Evolutionary conservation across 2,329 filamentous ascomycete species (phyloP).

Genomic region (Clarireedia homoeocarpa): DNA sequence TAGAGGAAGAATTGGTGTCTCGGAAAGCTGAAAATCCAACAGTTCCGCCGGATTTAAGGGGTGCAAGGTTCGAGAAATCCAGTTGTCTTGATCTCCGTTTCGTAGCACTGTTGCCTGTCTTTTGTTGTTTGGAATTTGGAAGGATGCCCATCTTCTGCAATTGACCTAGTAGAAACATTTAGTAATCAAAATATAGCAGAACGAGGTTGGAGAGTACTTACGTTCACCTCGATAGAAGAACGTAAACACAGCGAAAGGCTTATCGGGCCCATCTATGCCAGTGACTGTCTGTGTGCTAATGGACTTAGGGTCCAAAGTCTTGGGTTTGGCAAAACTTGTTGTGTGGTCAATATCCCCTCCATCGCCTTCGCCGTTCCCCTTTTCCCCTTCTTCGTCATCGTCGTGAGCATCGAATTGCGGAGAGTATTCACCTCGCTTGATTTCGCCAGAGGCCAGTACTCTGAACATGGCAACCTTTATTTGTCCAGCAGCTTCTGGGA

Average conservation of each 20-base stretch:
- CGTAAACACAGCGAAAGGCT: slow-evolving; percentile 93
- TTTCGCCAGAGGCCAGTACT: slow-evolving; percentile 89
- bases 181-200: slow-evolving; percentile 12
- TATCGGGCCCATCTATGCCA: slow-evolving; percentile 90
- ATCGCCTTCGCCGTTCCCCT: slow-evolving; percentile 40
- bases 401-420: slow-evolving; percentile 97
- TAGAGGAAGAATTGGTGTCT: slow-evolving; percentile 52
- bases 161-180: slow-evolving; percentile 54
- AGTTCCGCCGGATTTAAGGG: slow-evolving; percentile 77
- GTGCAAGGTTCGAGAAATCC: slow-evolving; percentile 78
- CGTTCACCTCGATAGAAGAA: slow-evolving; percentile 96
- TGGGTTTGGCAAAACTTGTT: slow-evolving; percentile 94
- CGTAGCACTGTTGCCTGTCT: slow-evolving; percentile 50
- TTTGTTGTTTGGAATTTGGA: slow-evolving; percentile 53
- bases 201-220: slow-evolving; percentile 42
- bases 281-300: slow-evolving; percentile 99
- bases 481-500: slow-evolving; percentile 89
- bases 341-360: slow-evolving; percentile 91
- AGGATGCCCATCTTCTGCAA: slow-evolving; percentile 93
- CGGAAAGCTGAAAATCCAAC: slow-evolving; percentile 87
- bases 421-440: slow-evolving; percentile 96
- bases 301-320: slow-evolving; percentile 89
- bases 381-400: slow-evolving; percentile 55
- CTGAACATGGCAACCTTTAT: slow-evolving; percentile 98
- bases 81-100: slow-evolving; percentile 78